These are phyloP conservation scores for Leccinum truebloodii DNA, from an alignment of 768 basidiomycete genomes.

Conservation along the genomic window DNA sequence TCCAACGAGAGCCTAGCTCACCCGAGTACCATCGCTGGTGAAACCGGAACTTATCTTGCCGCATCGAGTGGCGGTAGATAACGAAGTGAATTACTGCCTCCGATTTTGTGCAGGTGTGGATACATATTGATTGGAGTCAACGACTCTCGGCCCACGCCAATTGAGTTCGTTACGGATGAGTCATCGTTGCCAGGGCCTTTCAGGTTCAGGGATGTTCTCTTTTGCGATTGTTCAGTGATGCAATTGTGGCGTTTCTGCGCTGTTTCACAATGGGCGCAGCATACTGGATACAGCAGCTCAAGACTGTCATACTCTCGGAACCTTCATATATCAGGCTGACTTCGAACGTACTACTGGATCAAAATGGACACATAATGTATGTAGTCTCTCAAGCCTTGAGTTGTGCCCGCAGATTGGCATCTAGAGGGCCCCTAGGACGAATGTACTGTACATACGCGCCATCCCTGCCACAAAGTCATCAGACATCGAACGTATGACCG, in stretches of 20 bases:
- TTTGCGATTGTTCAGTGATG: neutral
- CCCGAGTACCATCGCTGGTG: no score
- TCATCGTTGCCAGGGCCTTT: no score
- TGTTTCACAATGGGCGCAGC: neutral
- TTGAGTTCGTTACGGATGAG: no score
- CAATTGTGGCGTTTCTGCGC: neutral
- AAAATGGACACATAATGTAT: constrained; percentile 8
- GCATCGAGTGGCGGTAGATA: no score
- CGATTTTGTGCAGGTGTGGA: no score
- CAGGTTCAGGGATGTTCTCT: neutral
- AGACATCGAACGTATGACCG: neutral
- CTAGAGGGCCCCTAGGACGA: constrained; percentile 81
- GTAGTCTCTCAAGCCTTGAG: constrained; percentile 58
- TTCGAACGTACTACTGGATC: neutral
- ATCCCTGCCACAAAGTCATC: constrained; percentile 44
- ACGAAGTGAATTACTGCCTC: no score
- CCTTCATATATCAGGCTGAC: neutral
- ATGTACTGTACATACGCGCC: constrained; percentile 96
- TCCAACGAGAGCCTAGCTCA: no score
- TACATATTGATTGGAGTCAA: no score
- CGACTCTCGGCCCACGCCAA: no score
- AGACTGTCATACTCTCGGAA: neutral
- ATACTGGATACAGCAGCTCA: neutral
- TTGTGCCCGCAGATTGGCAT: constrained; percentile 83
- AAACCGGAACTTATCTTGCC: no score